phyloP scores from a whole-genome alignment of 495 filamentous ascomycete genomes.

The Lentithecium fluviatile region DNA sequence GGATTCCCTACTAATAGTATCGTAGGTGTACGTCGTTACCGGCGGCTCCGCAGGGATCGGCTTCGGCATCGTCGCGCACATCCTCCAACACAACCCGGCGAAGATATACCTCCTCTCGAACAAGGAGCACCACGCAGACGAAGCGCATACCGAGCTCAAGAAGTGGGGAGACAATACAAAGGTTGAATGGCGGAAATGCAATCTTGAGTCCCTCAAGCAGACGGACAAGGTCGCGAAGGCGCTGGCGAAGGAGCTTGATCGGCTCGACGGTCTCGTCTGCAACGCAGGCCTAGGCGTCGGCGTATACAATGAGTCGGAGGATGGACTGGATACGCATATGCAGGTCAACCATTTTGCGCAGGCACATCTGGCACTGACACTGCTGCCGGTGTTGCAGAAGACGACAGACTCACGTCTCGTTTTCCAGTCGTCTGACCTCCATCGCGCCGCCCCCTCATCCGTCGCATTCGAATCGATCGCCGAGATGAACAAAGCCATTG shows the following conservation, averaged over 20 bases:
- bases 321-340: constrained; percentile 43
- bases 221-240: constrained; percentile 35
- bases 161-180: constrained; percentile 34
- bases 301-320: constrained; percentile 38
- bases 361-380: constrained; percentile 37
- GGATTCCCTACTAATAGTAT: not conserved
- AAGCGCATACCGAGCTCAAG: constrained; percentile 36
- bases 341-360: constrained; percentile 43
- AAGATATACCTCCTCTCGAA: constrained; percentile 52
- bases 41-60: constrained; percentile 48
- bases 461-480: constrained; percentile 49
- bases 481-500: constrained; percentile 58
- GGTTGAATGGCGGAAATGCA: constrained; percentile 36
- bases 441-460: constrained; percentile 48
- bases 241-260: constrained; percentile 31
- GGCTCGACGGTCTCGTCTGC: constrained; percentile 38
- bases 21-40: constrained; percentile 36
- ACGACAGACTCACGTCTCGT: constrained; percentile 46
- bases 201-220: constrained; percentile 36
- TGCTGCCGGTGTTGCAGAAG: constrained; percentile 37
- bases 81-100: constrained; percentile 51
- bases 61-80: constrained; percentile 53
- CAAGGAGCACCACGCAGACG: constrained; percentile 37
- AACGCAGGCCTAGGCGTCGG: constrained; percentile 43
- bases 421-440: constrained; percentile 56